Evolutionary conservation across 2,329 filamentous ascomycete species (phyloP).

Genomic region (Fusarium globosum): DNA sequence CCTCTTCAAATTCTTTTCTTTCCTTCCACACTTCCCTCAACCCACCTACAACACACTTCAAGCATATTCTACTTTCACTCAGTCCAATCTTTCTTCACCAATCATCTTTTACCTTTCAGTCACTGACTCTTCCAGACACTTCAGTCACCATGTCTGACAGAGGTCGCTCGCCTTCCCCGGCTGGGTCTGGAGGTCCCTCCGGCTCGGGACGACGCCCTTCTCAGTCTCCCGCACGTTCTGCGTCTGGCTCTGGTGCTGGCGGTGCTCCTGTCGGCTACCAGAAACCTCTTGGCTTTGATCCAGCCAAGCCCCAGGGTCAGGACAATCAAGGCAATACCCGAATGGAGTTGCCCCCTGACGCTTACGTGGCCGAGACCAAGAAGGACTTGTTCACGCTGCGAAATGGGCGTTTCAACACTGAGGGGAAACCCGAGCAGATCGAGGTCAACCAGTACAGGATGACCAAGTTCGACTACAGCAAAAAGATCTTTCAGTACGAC

Average conservation of each 20-base stretch:
- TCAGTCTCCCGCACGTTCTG: slow-evolving; percentile 36
- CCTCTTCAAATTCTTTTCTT: not conserved
- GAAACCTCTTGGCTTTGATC: slow-evolving; percentile 56
- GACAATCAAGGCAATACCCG: slow-evolving; percentile 56
- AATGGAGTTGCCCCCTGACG: slow-evolving; percentile 69
- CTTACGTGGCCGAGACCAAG: slow-evolving; percentile 55
- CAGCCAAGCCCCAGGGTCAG: slow-evolving; percentile 50
- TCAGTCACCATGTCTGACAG: slow-evolving; percentile 49
- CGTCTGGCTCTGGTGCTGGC: slow-evolving; percentile 29
- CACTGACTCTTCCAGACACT: slow-evolving; percentile 9
- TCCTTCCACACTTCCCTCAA: not conserved
- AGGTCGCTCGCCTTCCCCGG: slow-evolving; percentile 44
- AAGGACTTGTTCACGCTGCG: slow-evolving; percentile 52
- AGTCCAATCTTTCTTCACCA: not conserved
- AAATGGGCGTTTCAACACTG: slow-evolving; percentile 61
- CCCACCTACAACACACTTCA: not conserved
- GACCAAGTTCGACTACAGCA: slow-evolving; percentile 63
- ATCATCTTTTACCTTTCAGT: not conserved
- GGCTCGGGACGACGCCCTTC: slow-evolving; percentile 30
- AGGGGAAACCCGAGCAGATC: slow-evolving; percentile 65
- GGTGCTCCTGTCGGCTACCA: slow-evolving; percentile 39
- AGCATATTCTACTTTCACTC: not conserved
- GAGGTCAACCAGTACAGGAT: slow-evolving; percentile 83
- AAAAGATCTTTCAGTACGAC: slow-evolving; percentile 84
- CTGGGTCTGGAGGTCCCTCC: slow-evolving; percentile 28